These are phyloP conservation scores for Blastocystis sp. DNA, from an alignment of 352 stramenopile species.

Conservation along the genomic window DNA sequence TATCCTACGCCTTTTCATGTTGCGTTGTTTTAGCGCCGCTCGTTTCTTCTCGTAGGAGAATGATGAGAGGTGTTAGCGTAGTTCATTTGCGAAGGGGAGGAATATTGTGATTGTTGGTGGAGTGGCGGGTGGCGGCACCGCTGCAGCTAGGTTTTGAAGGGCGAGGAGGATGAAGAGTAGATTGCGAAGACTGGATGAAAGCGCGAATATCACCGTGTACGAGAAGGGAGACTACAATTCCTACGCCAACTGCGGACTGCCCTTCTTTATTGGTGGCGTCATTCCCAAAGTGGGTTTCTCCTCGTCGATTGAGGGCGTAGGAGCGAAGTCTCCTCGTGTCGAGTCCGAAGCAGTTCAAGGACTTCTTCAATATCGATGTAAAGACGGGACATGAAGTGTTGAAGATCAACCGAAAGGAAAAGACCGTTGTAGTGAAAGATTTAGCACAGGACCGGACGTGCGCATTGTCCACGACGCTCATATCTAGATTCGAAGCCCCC, in stretches of 20 bases:
- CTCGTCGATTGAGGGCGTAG: background rate
- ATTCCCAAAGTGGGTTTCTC: slow-evolving; percentile 71
- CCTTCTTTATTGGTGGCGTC: slow-evolving; percentile 77
- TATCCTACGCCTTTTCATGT: too few relatives aligned
- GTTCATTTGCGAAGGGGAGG: background rate
- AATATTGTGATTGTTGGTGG: slow-evolving; percentile 77
- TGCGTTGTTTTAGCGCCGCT: too few relatives aligned
- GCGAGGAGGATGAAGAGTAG: slow-evolving; percentile 16
- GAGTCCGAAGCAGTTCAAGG: slow-evolving; percentile 74
- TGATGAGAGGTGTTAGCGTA: slow-evolving; percentile 4
- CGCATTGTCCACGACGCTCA: background rate
- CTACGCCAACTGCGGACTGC: slow-evolving; percentile 77
- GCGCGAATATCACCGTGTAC: slow-evolving; percentile 75
- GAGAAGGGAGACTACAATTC: slow-evolving; percentile 75
- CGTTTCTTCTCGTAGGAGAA: too few relatives aligned
- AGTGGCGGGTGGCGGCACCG: slow-evolving; percentile 76
- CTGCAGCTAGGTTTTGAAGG: slow-evolving; percentile 74
- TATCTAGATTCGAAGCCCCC: slow-evolving; percentile 40
- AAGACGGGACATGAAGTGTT: slow-evolving; percentile 74
- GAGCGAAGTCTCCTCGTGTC: slow-evolving; percentile 74
- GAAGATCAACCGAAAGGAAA: slow-evolving; percentile 74
- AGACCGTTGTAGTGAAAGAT: slow-evolving; percentile 73
- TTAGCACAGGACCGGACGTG: slow-evolving; percentile 69
- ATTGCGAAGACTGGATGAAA: slow-evolving; percentile 72
- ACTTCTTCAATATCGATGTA: slow-evolving; percentile 75